Evolutionary conservation across 768 basidiomycete genomes (phyloP).

Genomic region (Neoboletus magnificus): DNA sequence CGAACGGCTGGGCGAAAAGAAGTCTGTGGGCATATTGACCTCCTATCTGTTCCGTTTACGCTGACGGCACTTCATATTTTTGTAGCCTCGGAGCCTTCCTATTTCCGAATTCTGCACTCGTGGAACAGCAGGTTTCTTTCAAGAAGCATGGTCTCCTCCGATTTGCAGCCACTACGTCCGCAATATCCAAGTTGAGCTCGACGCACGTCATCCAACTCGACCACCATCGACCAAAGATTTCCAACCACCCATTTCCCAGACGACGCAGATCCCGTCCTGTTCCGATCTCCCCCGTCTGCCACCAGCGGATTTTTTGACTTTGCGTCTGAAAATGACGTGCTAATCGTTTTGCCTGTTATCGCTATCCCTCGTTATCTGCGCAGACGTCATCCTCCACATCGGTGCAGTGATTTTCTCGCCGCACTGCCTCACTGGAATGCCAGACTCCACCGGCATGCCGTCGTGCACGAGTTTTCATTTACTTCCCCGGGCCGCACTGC

Average conservation of each 20-base stretch:
- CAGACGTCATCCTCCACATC: conserved; percentile 18
- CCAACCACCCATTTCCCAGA: background rate
- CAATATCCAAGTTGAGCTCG: background rate
- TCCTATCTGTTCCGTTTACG: conserved; percentile 7
- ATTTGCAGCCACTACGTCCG: background rate
- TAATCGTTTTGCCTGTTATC: conserved; percentile 13
- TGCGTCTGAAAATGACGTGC: background rate
- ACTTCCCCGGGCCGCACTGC: conserved; percentile 18
- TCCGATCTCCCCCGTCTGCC: background rate
- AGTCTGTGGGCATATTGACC: background rate
- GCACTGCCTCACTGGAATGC: conserved; percentile 9
- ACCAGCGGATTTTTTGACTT: background rate
- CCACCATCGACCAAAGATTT: background rate
- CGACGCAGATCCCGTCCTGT: background rate
- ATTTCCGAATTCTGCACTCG: conserved; percentile 12
- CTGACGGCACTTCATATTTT: conserved; percentile 15
- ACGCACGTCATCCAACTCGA: background rate
- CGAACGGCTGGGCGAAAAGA: conserved; percentile 7
- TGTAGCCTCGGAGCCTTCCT: conserved; percentile 19
- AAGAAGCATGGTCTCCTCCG: conserved; percentile 1
- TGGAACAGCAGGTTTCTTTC: background rate
- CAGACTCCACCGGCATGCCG: conserved; percentile 14
- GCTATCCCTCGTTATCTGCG: conserved; percentile 8
- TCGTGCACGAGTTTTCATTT: conserved; percentile 21
- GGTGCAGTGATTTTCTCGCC: conserved; percentile 17